Evolutionary conservation across 2,329 filamentous ascomycete species (phyloP), one percentile per base, ranked within the genome.

Genomic region (Orbilia javanica): DNA sequence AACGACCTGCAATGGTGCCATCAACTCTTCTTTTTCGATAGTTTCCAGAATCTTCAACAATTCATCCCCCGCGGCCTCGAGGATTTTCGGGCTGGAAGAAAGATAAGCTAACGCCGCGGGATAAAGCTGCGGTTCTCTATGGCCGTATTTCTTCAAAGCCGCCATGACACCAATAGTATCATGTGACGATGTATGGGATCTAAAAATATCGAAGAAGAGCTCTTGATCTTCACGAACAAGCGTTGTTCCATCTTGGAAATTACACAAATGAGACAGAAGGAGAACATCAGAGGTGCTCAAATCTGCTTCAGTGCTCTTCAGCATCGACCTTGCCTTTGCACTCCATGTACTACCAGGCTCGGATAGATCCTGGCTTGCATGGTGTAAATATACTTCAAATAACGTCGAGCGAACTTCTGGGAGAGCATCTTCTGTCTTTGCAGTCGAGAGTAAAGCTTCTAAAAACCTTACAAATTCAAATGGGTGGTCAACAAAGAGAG

Each of bases 311-410:
- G 92, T 90, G 15, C 90, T 90, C 82, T 96, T 91, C 70, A 99
- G 94, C 25, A 98, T 88, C 79, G 90, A 90, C 85, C 96, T 97
- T 0, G 96, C 96, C 83, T 96, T 97, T 50, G 87, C 88, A 83
- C 97, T 93, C 95, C 96, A 99, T 80, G 91, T 89, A 81, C 92
- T 89, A 80, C 91, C 90, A 79, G 94, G 88, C 36, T 85, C 84
- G 83, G 84, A 84, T 55, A 87, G 86, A 8, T 90, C 90, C 73
- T 91, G 89, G 75, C 90, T 92, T 22, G 95, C 92, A 81, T 94
- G 96, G 84, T 97, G 92, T 7, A 99, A 86, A 83, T 98, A 99
- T 92, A 99, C 98, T 84, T 99, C 96, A 82, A 99, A 98, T 13
- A 99, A 84, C 0, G 96, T 97, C 0, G 95, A 98, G 82, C 96